Conservation (phyloP, 2,329 filamentous ascomycete species). For the Raffaelea arxii region DNA sequence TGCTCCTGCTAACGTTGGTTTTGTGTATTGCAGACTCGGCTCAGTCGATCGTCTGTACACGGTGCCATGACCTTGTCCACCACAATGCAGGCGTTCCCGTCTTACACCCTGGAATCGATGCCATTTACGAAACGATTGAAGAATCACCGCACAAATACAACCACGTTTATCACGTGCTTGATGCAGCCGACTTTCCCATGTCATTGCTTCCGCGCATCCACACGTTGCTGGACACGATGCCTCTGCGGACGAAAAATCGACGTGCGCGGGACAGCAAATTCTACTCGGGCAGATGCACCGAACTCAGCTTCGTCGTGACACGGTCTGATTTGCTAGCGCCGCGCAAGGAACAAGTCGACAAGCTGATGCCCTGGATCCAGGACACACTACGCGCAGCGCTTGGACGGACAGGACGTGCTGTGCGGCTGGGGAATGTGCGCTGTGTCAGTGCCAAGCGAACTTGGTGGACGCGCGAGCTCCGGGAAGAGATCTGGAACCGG, state of each 20-base stretch:
- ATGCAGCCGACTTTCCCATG: conserved; percentile 95
- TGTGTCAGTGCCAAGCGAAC: conserved; percentile 77
- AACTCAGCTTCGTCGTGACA: conserved; percentile 86
- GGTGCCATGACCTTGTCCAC: conserved; percentile 75
- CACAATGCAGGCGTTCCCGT: conserved; percentile 64
- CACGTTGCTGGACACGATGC: conserved; percentile 58
- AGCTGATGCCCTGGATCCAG: conserved; percentile 74
- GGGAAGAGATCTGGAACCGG: conserved; percentile 73
- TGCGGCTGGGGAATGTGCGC: conserved; percentile 79
- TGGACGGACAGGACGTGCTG: conserved; percentile 52
- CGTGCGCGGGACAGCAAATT: conserved; percentile 60
- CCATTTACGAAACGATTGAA: conserved; percentile 72
- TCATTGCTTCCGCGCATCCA: conserved; percentile 75
- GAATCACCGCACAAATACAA: conserved; percentile 87
- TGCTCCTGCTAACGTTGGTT: too few relatives aligned
- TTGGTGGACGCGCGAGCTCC: conserved; percentile 88
- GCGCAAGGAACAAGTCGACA: conserved; percentile 73
- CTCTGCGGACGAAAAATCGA: conserved; percentile 70
- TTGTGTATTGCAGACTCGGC: too few relatives aligned
- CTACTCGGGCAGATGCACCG: conserved; percentile 56
- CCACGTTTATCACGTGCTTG: conserved; percentile 89
- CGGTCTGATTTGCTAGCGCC: conserved; percentile 78
- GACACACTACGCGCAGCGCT: conserved; percentile 69
- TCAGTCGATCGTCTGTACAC: conserved; percentile 77
- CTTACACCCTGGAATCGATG: conserved; percentile 69